These are phyloP conservation scores for Myriosclerotinia curreyana DNA, from an alignment of 2,329 filamentous ascomycete genomes.

Conservation along the genomic window DNA sequence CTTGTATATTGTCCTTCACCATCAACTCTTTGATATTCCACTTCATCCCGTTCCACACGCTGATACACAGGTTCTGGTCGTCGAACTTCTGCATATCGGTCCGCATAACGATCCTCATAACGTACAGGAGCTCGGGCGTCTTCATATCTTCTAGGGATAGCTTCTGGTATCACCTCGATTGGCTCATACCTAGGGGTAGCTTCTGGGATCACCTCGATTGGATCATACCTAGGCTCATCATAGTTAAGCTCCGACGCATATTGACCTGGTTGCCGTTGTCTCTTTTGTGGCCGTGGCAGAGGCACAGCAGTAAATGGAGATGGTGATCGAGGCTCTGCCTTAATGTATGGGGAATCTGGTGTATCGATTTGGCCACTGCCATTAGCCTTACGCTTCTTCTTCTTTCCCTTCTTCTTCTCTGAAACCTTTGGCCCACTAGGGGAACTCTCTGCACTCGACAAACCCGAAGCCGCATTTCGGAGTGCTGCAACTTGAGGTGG, in stretches of 20 bases:
- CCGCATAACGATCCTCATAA: conserved; percentile 30
- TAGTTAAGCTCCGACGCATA: conserved; percentile 45
- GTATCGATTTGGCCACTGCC: conserved; percentile 43
- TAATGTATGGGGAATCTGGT: conserved; percentile 54
- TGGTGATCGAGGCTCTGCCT: conserved; percentile 61
- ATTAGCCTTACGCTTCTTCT: conserved; percentile 49
- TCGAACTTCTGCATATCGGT: conserved; percentile 33
- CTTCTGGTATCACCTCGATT: conserved; percentile 27
- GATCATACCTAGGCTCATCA: conserved; percentile 47
- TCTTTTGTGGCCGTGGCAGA: conserved; percentile 55
- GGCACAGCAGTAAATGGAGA: conserved; percentile 55
- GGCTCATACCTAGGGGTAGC: conserved; percentile 42
- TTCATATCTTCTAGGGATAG: conserved; percentile 26
- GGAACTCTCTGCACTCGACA: conserved; percentile 60
- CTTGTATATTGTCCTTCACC: conserved; percentile 30
- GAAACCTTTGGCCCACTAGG: conserved; percentile 48
- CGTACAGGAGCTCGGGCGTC: conserved; percentile 27
- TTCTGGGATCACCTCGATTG: conserved; percentile 31
- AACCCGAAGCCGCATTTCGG: conserved; percentile 46
- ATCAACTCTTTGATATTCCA: conserved; percentile 29
- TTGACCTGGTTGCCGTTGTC: conserved; percentile 49
- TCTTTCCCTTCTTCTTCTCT: conserved; percentile 53
- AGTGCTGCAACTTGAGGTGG: conserved; percentile 57
- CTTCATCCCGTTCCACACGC: conserved; percentile 35
- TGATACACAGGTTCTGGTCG: conserved; percentile 32